Base-by-base conservation (phyloP, 2,329 filamentous ascomycete genomes). In the Neurospora crassa region DNA sequence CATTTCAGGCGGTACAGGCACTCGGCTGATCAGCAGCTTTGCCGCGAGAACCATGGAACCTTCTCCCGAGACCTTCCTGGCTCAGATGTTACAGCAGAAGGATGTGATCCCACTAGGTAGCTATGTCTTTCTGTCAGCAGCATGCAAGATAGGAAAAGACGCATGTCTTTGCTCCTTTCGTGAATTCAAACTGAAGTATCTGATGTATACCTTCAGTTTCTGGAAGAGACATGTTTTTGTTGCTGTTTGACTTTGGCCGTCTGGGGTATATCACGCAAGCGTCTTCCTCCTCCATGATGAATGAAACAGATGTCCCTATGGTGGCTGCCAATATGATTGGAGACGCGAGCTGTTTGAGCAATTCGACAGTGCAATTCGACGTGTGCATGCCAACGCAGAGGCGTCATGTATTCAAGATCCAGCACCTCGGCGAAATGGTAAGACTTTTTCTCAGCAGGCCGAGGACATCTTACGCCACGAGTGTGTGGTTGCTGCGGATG, bases 341-440 rank as follows among this genome's bases (percentile, higher is more conserved):
- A 11, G 4, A 63, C 14, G 16, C 29, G 29, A 10, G 53, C 53
- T n/a, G 53, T 63, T 63, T 63, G 53, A 63, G 53, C 53, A 37
- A 34, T 16, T 34, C 29, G 29, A 63, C 53, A 63, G 53, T 34
- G 53, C 14, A 63, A 63, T 34, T 73, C 72, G 70, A 71, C 59
- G 45, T 70, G 63, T 73, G 72, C 59, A 74, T 73, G 73, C 72
- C 71, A 72, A 68, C 68, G 43, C 71, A 71, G 69, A 42, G 29
- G 59, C 59, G 34, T 34, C 14, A 18, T 18, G 24, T 29, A 63
- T 34, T 14, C 24, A 63, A 24, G 24, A 63, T 63, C 24, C 24
- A 18, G 24, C 18, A 34, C 24, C 53, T 34, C 53, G 24, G 14
- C 53, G 53, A 34, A 29, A 18, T 29, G 29, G 7, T 8, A 5